phyloP scores from a whole-genome alignment of 345 rosid species.

The Litchi chinensis region DNA sequence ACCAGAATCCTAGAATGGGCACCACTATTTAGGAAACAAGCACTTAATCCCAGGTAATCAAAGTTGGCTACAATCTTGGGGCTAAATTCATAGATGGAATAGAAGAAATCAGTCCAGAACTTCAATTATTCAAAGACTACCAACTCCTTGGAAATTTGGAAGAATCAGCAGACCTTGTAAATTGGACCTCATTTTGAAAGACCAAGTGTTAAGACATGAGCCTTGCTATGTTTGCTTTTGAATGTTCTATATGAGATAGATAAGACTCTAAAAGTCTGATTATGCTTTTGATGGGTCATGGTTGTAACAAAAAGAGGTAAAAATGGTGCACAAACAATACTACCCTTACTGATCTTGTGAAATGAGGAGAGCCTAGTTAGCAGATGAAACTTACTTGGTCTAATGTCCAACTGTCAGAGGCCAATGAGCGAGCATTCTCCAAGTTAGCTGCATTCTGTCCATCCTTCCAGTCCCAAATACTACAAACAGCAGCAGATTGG shows the following conservation, averaged over 20 bases:
- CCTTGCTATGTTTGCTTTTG: background rate
- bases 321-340: background rate
- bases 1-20: background rate
- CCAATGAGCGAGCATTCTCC: slow-evolving; percentile 76
- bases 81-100: background rate
- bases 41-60: background rate
- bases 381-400: slow-evolving; percentile 52
- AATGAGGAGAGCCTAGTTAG: background rate
- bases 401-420: slow-evolving; percentile 71
- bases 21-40: background rate
- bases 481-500: slow-evolving; percentile 25
- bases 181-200: background rate
- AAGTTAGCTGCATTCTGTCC: slow-evolving; percentile 58
- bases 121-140: background rate
- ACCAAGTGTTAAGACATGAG: background rate
- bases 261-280: background rate
- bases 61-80: background rate
- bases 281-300: background rate
- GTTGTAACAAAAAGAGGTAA: background rate
- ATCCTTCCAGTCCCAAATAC: slow-evolving; percentile 86
- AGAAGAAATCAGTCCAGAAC: background rate
- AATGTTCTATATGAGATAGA: background rate
- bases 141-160: background rate
- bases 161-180: background rate
- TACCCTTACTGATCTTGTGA: background rate